Percentiles rank a stretch among this genome's conserved stretches.
These are phyloP conservation scores for Lecanosticta acicola DNA, from an alignment of 2,329 filamentous ascomycete species.

Conservation along the genomic window DNA sequence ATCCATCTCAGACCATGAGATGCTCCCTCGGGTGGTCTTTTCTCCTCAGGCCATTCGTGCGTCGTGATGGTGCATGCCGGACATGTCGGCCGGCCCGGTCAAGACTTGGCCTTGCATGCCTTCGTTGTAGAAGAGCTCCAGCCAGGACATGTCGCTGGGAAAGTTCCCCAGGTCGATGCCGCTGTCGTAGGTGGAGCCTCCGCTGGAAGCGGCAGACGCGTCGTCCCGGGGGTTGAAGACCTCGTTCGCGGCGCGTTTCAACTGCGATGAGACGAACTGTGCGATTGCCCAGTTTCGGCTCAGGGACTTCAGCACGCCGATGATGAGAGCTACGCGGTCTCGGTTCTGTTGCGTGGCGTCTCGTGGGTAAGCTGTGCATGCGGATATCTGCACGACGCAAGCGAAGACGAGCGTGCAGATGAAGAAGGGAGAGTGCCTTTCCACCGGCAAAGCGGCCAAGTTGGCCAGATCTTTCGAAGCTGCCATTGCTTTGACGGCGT, in stretches of 20 bases:
- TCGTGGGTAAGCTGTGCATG: conserved; percentile 58
- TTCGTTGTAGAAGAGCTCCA: conserved; percentile 19
- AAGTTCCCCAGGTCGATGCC: conserved; percentile 7
- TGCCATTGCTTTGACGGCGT: conserved; percentile 71
- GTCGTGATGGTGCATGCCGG: background rate
- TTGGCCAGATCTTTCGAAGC: conserved; percentile 73
- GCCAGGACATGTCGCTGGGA: conserved; percentile 15
- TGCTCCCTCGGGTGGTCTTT: too few relatives aligned
- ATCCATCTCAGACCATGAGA: too few relatives aligned
- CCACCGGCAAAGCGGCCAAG: conserved; percentile 67
- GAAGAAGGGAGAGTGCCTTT: conserved; percentile 76
- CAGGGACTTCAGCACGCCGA: conserved; percentile 65
- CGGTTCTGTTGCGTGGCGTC: conserved; percentile 64
- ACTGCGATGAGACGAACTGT: conserved; percentile 62
- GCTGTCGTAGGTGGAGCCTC: conserved; percentile 13
- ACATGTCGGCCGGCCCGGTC: background rate
- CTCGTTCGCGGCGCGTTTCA: conserved; percentile 69
- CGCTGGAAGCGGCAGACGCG: conserved; percentile 5
- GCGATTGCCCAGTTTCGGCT: conserved; percentile 69
- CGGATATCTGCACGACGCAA: conserved; percentile 74
- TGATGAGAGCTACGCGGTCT: conserved; percentile 64
- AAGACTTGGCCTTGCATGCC: conserved; percentile 7
- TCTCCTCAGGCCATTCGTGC: background rate
- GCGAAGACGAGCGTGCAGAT: conserved; percentile 73
- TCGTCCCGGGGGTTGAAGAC: conserved; percentile 34